Evolutionary conservation across 106 monocot genomes (phyloP), one percentile per base, ranked within the genome.

Genomic region (Phalaenopsis equestris): DNA sequence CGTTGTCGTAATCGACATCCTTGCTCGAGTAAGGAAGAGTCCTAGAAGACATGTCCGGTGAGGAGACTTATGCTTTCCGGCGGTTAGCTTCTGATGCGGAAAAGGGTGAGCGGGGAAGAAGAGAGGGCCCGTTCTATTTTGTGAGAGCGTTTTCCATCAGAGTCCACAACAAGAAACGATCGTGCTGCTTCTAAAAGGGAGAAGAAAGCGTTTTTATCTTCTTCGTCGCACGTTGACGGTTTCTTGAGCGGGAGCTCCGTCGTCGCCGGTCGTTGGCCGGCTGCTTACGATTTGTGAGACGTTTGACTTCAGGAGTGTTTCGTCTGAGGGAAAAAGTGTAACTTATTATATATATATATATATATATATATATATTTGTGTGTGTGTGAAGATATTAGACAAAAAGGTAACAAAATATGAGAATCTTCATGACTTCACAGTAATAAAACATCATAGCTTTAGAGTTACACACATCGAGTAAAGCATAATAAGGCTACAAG

Each of bases 1-100:
- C 93, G 86, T 96, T 96, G 87, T 96, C 92, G 87, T 94, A 96
- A 57, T 90, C 56, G 41, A 92, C 84, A 94, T 96, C 96, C 73
- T 84, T 86, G 84, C 81, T 90, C 41, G 91, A 92, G 72, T 89
- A 92, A 6, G 96, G 96, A 37, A 96, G 82, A 14, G 82, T 67
- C 38, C 46, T 85, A 38, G 91, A 82, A 11, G 86, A 76, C 88
- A 88, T 88, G 72, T 52, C 76, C 67, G 57, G 58, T 37, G 49
- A 12, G 49, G 30, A 42, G 45, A 43, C n/a, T 43, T 74, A 74
- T 42, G 43, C 10, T 19, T 11, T 76, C 24, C 42, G 6, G 18
- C 76, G 23, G 4, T 52, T 76, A 24, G 2, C 10, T 16, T 42
- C 1, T 30, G 23, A 76, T 76, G 76, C 19, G 74, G n/a, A 74